These are phyloP conservation scores for Botrytis aclada DNA, from an alignment of 2,329 filamentous ascomycete species.

Conservation along the genomic window DNA sequence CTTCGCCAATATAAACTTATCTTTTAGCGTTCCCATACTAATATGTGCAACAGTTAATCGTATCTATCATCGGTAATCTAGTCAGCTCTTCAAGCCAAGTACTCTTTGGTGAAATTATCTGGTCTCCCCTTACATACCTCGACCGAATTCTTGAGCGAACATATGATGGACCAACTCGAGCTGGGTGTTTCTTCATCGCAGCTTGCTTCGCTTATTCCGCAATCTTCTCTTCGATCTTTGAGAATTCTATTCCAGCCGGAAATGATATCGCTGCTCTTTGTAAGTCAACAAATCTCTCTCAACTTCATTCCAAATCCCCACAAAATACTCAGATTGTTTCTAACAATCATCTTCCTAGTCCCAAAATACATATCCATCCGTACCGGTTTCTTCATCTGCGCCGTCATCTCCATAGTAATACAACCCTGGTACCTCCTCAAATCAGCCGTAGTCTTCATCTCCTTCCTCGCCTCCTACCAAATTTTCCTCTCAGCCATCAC, in stretches of 20 bases:
- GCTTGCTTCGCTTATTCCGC: slow-evolving; percentile 44
- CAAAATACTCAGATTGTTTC: not conserved
- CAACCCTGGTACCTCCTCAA: slow-evolving; percentile 41
- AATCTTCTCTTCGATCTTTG: slow-evolving; percentile 45
- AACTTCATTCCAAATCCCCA: not conserved
- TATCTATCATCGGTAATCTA: slow-evolving; percentile 42
- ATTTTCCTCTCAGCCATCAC: slow-evolving; percentile 44
- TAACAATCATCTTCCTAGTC: slow-evolving; percentile 16
- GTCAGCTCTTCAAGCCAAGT: slow-evolving; percentile 38
- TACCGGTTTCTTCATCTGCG: slow-evolving; percentile 42
- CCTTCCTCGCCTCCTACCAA: slow-evolving; percentile 44
- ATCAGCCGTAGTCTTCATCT: slow-evolving; percentile 41
- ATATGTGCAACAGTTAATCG: slow-evolving; percentile 29
- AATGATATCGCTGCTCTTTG: slow-evolving; percentile 40
- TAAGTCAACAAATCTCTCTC: not conserved
- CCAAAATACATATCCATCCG: slow-evolving; percentile 43
- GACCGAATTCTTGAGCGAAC: slow-evolving; percentile 39
- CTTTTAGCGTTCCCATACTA: not conserved
- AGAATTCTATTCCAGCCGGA: slow-evolving; percentile 43
- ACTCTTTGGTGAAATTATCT: slow-evolving; percentile 40
- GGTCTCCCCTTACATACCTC: slow-evolving; percentile 40
- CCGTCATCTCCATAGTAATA: slow-evolving; percentile 39
- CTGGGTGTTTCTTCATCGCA: slow-evolving; percentile 43
- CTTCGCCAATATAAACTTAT: not conserved
- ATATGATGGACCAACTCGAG: slow-evolving; percentile 40